Conservation (phyloP, 2,329 filamentous ascomycete species). For the Magnaporthiopsis rhizophila region DNA sequence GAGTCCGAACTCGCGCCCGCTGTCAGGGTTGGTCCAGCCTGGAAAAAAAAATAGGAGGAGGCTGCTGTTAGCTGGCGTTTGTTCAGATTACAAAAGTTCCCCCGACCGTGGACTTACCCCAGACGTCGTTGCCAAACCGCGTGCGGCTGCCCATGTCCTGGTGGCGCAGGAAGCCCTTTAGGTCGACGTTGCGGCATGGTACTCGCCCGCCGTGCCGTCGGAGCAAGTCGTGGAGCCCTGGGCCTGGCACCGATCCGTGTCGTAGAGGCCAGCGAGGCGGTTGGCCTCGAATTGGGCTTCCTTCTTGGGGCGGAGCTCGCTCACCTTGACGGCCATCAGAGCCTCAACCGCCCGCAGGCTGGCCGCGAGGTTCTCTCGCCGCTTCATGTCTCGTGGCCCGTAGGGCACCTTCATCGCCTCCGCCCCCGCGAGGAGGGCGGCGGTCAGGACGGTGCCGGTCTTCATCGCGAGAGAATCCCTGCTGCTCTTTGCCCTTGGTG, state of each 20-base stretch:
- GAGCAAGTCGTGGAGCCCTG: slow-evolving; percentile 1
- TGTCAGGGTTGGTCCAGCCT: slow-evolving; percentile 40
- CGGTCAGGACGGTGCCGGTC: background rate
- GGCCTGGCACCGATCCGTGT: slow-evolving; percentile 1
- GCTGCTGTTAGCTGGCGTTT: too few relatives aligned
- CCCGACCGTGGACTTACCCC: background rate
- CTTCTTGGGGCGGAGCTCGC: background rate
- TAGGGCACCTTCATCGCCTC: background rate
- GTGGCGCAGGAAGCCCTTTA: slow-evolving; percentile 5
- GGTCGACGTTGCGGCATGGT: slow-evolving; percentile 7
- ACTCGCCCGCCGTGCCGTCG: slow-evolving; percentile 5
- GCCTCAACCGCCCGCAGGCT: background rate
- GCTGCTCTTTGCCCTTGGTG: background rate
- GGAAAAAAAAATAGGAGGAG: too few relatives aligned
- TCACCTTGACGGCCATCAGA: slow-evolving; percentile 1
- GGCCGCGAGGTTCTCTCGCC: background rate
- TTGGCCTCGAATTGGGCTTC: background rate
- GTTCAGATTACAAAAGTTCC: too few relatives aligned
- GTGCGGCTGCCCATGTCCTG: slow-evolving; percentile 5
- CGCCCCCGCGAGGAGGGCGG: background rate
- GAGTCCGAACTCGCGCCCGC: slow-evolving; percentile 45
- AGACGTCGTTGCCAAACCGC: slow-evolving; percentile 1
- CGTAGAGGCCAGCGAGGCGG: background rate
- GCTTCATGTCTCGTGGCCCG: background rate
- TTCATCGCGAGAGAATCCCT: background rate